A percentile compares a stretch with the other conserved stretches of the same genome.
Conservation (phyloP, 2,329 filamentous ascomycete genomes). For the Drechslerella dactyloides region DNA sequence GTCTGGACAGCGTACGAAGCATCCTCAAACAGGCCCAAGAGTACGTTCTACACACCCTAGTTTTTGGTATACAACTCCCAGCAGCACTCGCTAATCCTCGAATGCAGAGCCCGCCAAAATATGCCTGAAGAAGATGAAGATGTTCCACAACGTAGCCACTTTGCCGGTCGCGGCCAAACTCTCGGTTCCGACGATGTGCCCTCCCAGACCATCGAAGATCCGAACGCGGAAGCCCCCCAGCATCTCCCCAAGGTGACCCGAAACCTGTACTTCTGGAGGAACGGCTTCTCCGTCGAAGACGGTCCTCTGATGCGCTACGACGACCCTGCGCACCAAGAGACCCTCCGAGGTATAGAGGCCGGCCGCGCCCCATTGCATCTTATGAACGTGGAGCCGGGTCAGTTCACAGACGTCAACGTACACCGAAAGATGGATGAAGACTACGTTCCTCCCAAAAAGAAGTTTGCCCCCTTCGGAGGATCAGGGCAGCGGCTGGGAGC, state of each 20-base stretch:
- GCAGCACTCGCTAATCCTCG: constrained; percentile 10
- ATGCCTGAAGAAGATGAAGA: constrained; percentile 50
- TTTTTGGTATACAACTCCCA: background rate
- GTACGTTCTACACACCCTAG: constrained; percentile 58
- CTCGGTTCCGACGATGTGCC: constrained; percentile 78
- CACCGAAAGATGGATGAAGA: constrained; percentile 74
- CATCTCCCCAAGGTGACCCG: constrained; percentile 67
- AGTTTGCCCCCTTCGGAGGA: constrained; percentile 77
- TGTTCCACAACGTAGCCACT: constrained; percentile 64
- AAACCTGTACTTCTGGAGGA: constrained; percentile 78
- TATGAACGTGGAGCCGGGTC: constrained; percentile 75
- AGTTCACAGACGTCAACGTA: constrained; percentile 79
- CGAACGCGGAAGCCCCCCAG: constrained; percentile 58
- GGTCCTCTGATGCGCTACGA: constrained; percentile 78
- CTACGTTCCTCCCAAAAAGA: constrained; percentile 74
- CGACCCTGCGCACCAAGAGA: constrained; percentile 74
- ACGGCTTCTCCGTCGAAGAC: constrained; percentile 85
- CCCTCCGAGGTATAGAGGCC: constrained; percentile 75
- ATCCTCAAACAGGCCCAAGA: constrained; percentile 70
- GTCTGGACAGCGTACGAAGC: constrained; percentile 61
- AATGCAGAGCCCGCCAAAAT: constrained; percentile 51
- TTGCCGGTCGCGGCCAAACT: constrained; percentile 75
- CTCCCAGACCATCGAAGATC: constrained; percentile 72
- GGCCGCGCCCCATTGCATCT: constrained; percentile 78
- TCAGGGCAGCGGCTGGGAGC: constrained; percentile 76